A percentile compares a stretch with the other conserved stretches of the same genome.
Evolutionary conservation across 2,329 filamentous ascomycete species (phyloP).

Genomic region (Ascosphaera apis): DNA sequence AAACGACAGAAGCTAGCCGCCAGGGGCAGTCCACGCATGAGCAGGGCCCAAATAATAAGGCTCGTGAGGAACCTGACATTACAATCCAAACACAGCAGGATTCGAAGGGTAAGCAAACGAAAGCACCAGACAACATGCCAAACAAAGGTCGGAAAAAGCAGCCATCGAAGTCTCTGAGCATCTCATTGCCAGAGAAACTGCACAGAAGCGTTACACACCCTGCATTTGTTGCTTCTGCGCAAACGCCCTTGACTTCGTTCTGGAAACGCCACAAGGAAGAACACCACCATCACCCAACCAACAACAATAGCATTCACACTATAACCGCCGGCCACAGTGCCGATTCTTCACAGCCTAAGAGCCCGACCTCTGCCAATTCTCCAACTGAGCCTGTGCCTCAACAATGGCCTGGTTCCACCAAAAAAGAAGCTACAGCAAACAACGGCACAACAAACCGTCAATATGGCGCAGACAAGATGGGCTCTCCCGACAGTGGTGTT

Average conservation of each 20-base stretch:
- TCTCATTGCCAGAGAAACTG: conserved; percentile 1
- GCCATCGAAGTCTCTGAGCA: not conserved
- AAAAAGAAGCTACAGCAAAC: too few relatives aligned
- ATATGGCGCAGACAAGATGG: not conserved
- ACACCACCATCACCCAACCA: not conserved
- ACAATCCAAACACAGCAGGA: not conserved
- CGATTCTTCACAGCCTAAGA: not conserved
- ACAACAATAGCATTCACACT: not conserved
- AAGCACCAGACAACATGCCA: not conserved
- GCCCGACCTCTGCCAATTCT: not conserved
- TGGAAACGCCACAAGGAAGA: conserved; percentile 1
- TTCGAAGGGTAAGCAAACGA: not conserved
- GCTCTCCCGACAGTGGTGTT: not conserved
- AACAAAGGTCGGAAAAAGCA: not conserved
- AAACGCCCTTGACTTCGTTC: not conserved
- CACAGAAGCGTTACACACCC: not conserved
- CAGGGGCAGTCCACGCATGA: not conserved
- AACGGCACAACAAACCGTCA: too few relatives aligned
- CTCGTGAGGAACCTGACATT: not conserved
- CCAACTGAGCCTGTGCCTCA: not conserved
- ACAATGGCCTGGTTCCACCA: not conserved
- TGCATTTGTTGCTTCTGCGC: not conserved
- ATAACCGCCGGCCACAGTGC: not conserved
- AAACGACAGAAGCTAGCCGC: not conserved
- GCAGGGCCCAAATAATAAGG: not conserved